Base-by-base conservation (phyloP, 768 basidiomycete genomes). In the Amanita jacksonii region DNA sequence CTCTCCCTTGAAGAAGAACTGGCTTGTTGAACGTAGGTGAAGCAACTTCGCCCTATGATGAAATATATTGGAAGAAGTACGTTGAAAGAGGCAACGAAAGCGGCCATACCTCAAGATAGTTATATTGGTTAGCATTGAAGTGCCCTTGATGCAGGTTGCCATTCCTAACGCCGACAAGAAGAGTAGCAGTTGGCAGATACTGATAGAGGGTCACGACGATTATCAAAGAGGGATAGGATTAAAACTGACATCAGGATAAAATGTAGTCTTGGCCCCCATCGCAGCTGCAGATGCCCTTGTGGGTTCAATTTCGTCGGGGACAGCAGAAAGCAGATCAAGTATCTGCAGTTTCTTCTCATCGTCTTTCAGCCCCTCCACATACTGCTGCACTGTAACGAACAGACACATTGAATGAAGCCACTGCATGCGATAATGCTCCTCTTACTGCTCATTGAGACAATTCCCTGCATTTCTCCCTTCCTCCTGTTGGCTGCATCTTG, bases 101-200 rank as follows among this genome's bases (percentile, higher is more conserved):
- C 30, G 20, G 4, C 57, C 70, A 41, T 34, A 82, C 88, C 73
- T 97, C 94, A 10, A 97, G 71, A 54, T 93, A 98, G 59, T 99
- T 98, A 63, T 92, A 99, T 51, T 81, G 81, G 53, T 88, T 96
- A 2, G 92, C 89, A 55, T 86, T 91, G 65, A 94, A 99, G 57
- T 93, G 82, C 0, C 96, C 96, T 64, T 97, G 90, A 55, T 90
- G 77, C 3, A 93, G 73, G 32, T 81, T 68, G 2, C 88, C 89
- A 3, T 77, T 74, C 59, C 92, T 93, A 45, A 97, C 71, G 1
- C 91, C 93, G 8, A 91, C 87, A 30, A 78, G 56, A 7, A 97
- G 62, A 0, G 76, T 78, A 0, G 80, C 70, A 7, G 74, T 69
- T 0, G 91, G 70, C 12, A 96, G 67, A 58, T 98, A 93, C 90